Percentiles rank a stretch among this genome's conserved stretches.
Conservation (phyloP, 768 basidiomycete genomes). For the Lactarius vividus region DNA sequence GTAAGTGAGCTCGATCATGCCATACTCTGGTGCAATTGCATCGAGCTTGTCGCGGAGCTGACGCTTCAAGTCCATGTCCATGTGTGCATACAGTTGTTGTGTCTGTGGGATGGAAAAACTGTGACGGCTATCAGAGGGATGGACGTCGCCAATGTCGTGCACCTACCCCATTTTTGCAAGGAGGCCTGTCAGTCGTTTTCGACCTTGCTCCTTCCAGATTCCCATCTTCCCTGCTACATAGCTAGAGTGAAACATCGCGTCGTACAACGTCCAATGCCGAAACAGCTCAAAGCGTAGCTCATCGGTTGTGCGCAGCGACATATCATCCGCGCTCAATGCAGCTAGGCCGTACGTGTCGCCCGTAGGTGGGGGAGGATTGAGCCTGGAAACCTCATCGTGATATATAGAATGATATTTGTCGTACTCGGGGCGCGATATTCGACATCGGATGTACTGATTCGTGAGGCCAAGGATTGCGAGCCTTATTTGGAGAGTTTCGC, state of each 20-base stretch:
- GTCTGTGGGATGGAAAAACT: slow-evolving; percentile 95
- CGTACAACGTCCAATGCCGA: slow-evolving; percentile 97
- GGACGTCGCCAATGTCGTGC: not conserved
- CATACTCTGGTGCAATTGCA: slow-evolving; percentile 90
- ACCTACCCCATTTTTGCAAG: slow-evolving; percentile 97
- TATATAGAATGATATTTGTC: slow-evolving; percentile 78
- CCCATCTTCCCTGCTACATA: slow-evolving; percentile 95
- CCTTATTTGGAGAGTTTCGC: slow-evolving; percentile 43
- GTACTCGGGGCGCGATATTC: slow-evolving; percentile 84
- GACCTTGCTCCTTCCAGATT: slow-evolving; percentile 93
- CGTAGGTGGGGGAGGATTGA: slow-evolving; percentile 64
- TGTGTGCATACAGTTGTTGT: slow-evolving; percentile 90
- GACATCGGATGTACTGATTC: slow-evolving; percentile 84
- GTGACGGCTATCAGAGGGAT: slow-evolving; percentile 7
- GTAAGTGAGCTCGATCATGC: slow-evolving; percentile 88
- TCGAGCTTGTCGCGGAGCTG: slow-evolving; percentile 78
- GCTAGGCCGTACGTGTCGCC: slow-evolving; percentile 44
- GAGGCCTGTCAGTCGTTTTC: slow-evolving; percentile 84
- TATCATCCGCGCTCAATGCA: slow-evolving; percentile 77
- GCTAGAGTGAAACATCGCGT: slow-evolving; percentile 96
- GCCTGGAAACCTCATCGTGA: slow-evolving; percentile 87
- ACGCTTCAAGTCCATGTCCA: slow-evolving; percentile 93
- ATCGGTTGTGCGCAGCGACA: slow-evolving; percentile 75
- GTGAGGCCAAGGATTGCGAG: slow-evolving; percentile 92
- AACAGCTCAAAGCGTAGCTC: slow-evolving; percentile 94